These are phyloP conservation scores for Leptographium procerum DNA, from an alignment of 2,329 filamentous ascomycete species.

Conservation along the genomic window DNA sequence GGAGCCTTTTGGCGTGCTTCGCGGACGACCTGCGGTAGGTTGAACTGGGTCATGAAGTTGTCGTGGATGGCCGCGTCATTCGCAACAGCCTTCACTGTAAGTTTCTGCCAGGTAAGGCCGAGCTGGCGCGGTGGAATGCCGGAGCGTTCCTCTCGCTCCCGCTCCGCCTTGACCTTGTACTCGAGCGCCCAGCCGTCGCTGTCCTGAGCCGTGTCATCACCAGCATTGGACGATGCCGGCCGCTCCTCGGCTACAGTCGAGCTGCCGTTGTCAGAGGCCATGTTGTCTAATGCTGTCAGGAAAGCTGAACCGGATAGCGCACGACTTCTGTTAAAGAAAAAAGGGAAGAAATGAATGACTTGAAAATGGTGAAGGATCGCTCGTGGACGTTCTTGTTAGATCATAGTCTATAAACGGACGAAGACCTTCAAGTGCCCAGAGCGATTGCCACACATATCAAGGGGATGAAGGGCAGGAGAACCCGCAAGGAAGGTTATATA, in stretches of 20 bases:
- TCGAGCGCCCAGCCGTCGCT: background rate
- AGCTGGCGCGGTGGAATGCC: slow-evolving; percentile 22
- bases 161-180: background rate
- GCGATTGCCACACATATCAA: background rate
- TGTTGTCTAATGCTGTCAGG: background rate
- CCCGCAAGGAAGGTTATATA: background rate
- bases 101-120: slow-evolving; percentile 53
- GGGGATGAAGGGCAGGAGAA: background rate
- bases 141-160: background rate
- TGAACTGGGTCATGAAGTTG: slow-evolving; percentile 49
- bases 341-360: background rate
- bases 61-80: slow-evolving; percentile 54
- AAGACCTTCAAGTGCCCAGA: background rate
- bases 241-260: background rate
- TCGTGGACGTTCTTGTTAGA: background rate
- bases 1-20: slow-evolving; percentile 44
- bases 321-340: background rate
- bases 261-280: slow-evolving; percentile 6
- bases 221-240: slow-evolving; percentile 27
- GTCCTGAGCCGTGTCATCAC: background rate
- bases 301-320: background rate
- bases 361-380: background rate
- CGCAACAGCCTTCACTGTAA: slow-evolving; percentile 51
- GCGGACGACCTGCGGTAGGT: slow-evolving; percentile 38
- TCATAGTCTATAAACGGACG: background rate